These are phyloP conservation scores for Lipomyces lipofer DNA, from an alignment of 805 yeast species.

Conservation along the genomic window DNA sequence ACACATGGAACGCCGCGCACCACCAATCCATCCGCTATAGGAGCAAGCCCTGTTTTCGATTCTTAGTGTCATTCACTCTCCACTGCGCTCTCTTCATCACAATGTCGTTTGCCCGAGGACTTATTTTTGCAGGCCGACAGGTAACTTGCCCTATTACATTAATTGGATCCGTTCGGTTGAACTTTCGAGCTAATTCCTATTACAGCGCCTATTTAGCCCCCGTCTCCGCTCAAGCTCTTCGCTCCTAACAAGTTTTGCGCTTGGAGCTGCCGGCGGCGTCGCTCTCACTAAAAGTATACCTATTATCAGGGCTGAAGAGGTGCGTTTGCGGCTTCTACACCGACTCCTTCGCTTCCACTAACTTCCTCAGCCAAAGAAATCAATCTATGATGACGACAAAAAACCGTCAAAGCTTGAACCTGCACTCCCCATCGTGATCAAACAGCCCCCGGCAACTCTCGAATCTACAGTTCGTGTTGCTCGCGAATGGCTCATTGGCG, in stretches of 20 bases:
- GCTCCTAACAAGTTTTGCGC: neutral
- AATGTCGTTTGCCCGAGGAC: slow-evolving; percentile 2
- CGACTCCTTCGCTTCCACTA: neutral
- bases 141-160: neutral
- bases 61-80: too few relatives aligned
- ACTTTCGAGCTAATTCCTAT: neutral
- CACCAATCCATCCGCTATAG: too few relatives aligned
- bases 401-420: slow-evolving; percentile 5
- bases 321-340: neutral
- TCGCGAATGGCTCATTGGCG: slow-evolving; percentile 40
- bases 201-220: neutral
- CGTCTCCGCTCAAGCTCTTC: neutral
- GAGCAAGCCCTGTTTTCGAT: too few relatives aligned
- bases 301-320: slow-evolving; percentile 8
- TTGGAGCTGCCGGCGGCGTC: slow-evolving; percentile 1
- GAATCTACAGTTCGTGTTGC: slow-evolving; percentile 16
- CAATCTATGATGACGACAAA: slow-evolving; percentile 40
- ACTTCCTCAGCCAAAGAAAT: slow-evolving; percentile 32
- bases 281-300: neutral
- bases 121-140: neutral
- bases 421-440: slow-evolving; percentile 23
- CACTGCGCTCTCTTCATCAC: too few relatives aligned
- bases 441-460: slow-evolving; percentile 24
- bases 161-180: neutral
- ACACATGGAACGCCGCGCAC: too few relatives aligned